Evolutionary conservation across 257 asterid genomes (phyloP).

Genomic region (Ballota nigra): DNA sequence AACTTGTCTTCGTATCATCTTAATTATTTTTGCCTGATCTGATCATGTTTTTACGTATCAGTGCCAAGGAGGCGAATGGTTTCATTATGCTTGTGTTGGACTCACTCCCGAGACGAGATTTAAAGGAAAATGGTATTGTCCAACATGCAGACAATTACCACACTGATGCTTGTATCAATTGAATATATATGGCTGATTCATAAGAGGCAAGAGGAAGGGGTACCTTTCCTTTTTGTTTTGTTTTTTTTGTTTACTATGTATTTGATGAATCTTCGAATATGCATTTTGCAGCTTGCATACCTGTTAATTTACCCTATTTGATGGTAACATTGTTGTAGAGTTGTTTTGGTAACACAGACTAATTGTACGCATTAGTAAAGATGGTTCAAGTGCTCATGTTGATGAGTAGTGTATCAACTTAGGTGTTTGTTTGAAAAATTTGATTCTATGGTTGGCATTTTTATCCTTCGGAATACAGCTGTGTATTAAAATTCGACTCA

Average conservation of each 20-base stretch:
- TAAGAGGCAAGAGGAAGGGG: not conserved
- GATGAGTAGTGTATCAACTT: not conserved
- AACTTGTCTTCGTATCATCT: too few relatives aligned
- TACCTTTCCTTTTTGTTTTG: not conserved
- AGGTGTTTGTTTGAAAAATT: too few relatives aligned
- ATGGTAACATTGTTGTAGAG: not conserved
- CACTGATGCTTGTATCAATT: conserved; percentile 23
- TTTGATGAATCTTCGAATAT: not conserved
- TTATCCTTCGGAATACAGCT: too few relatives aligned
- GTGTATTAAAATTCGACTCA: too few relatives aligned
- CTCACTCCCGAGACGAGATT: conserved; percentile 93
- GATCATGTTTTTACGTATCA: conserved; percentile 21
- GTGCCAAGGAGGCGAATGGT: conserved; percentile 99
- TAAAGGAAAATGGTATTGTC: conserved; percentile 97
- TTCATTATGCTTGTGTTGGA: conserved; percentile 96
- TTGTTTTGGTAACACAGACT: not conserved
- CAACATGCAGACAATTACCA: conserved; percentile 71
- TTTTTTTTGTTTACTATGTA: not conserved
- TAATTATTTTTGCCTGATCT: conserved; percentile 13
- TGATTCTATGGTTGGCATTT: too few relatives aligned
- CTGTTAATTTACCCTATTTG: not conserved
- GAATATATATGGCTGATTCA: not conserved
- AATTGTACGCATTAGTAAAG: not conserved
- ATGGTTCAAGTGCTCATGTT: not conserved
- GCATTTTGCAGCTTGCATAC: not conserved